Percentiles rank a stretch among this genome's conserved stretches.
phyloP scores from a whole-genome alignment of 225 moss, liverwort and hornwort genomes.

The Bryum argenteum region DNA sequence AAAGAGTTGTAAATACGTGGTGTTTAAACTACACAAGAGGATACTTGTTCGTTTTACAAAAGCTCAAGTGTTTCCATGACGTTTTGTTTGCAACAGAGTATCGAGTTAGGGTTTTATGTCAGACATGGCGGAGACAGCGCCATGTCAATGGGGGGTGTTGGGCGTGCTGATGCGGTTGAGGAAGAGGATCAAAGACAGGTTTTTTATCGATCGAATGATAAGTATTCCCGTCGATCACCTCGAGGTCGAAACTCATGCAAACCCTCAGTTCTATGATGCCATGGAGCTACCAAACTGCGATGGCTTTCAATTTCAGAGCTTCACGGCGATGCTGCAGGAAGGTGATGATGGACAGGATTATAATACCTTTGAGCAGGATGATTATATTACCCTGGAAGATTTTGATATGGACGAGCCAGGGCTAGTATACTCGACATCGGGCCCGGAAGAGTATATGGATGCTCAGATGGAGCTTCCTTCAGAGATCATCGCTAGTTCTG shows the following conservation, averaged over 20 bases:
- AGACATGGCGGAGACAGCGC: slow-evolving; percentile 29
- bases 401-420: slow-evolving; percentile 17
- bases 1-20: no score
- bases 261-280: slow-evolving; percentile 32
- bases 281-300: no score
- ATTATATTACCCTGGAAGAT: slow-evolving; percentile 20
- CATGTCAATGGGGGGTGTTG: slow-evolving; percentile 38
- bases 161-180: slow-evolving; percentile 40
- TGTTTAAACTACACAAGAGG: not conserved
- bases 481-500: slow-evolving; percentile 13
- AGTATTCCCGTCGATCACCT: not conserved
- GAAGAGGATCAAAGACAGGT: slow-evolving; percentile 29
- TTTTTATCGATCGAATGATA: slow-evolving; percentile 25
- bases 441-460: slow-evolving; percentile 19
- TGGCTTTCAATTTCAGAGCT: slow-evolving; percentile 1
- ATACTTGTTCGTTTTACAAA: slow-evolving; percentile 14
- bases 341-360: not conserved
- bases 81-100: slow-evolving; percentile 24
- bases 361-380: slow-evolving; percentile 22
- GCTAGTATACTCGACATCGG: not conserved
- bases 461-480: slow-evolving; percentile 20
- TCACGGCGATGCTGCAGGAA: slow-evolving; percentile 23
- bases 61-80: not conserved
- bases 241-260: not conserved
- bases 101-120: slow-evolving; percentile 11